These are phyloP conservation scores for Phytophthora nicotianae DNA, from an alignment of 352 stramenopile species.

Conservation along the genomic window DNA sequence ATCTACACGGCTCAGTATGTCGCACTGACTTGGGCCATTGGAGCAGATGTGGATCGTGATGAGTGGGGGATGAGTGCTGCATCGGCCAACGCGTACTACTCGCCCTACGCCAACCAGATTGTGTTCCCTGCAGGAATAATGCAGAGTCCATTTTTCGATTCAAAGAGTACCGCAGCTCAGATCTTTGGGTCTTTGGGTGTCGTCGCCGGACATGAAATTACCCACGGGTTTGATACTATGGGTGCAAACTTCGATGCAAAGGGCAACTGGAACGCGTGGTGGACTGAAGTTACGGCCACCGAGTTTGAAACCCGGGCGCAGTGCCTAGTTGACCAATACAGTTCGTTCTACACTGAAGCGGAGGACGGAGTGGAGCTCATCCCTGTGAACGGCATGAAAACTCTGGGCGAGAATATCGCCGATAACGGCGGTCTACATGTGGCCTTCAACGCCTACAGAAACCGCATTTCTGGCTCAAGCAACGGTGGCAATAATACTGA, in stretches of 20 bases:
- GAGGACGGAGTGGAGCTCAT: constrained; percentile 40
- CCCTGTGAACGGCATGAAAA: constrained; percentile 64
- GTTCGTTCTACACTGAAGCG: constrained; percentile 37
- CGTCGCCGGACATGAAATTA: constrained; percentile 94
- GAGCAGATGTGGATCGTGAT: constrained; percentile 51
- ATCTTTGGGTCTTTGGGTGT: constrained; percentile 92
- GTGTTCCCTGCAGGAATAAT: constrained; percentile 94
- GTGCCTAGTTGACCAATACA: constrained; percentile 68
- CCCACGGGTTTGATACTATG: constrained; percentile 93
- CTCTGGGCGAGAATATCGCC: constrained; percentile 78
- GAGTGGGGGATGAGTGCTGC: constrained; percentile 91
- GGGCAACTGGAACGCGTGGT: constrained; percentile 93
- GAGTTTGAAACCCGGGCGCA: constrained; percentile 69
- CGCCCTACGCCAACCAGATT: constrained; percentile 80
- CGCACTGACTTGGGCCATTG: constrained; percentile 36
- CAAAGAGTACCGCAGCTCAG: constrained; percentile 71
- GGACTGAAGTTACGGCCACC: constrained; percentile 72
- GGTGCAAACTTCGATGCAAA: constrained; percentile 83
- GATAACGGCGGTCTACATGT: constrained; percentile 72
- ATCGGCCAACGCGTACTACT: constrained; percentile 90
- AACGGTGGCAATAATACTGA: constrained; percentile 15
- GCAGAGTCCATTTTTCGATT: constrained; percentile 92
- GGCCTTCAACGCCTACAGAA: constrained; percentile 59
- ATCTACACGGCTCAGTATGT: constrained; percentile 38
- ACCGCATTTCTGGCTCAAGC: constrained; percentile 7